Percentiles rank a stretch among this genome's conserved stretches.
phyloP scores from a whole-genome alignment of 192 early-diverging fungal genomes.

The Coemansia sp. region DNA sequence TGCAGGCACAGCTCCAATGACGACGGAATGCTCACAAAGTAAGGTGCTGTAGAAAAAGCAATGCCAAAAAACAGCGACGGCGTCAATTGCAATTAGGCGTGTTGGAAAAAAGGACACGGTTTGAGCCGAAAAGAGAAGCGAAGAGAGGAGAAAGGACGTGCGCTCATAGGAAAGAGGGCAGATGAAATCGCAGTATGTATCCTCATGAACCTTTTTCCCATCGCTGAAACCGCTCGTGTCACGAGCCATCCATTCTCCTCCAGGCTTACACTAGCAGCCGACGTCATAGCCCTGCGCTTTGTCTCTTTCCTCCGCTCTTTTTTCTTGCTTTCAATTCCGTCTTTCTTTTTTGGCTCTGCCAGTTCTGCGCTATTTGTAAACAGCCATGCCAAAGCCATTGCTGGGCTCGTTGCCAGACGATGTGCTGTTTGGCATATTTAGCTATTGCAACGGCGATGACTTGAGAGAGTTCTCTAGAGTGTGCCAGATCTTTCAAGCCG shows the following conservation, averaged over 20 bases:
- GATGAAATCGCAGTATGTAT: background rate
- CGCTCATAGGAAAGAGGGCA: background rate
- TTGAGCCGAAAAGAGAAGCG: background rate
- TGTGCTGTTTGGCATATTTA: constrained; percentile 26
- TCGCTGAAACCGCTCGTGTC: background rate
- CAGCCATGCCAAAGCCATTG: background rate
- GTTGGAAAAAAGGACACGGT: background rate
- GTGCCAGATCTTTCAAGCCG: constrained; percentile 12
- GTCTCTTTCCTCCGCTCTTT: background rate
- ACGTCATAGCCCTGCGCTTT: constrained; percentile 5
- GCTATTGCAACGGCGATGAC: constrained; percentile 42
- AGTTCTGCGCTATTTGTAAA: background rate
- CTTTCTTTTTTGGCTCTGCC: constrained; percentile 4
- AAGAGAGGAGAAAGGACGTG: background rate
- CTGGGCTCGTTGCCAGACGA: constrained; percentile 22
- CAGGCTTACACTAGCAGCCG: background rate
- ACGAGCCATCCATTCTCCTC: background rate
- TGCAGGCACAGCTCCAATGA: background rate
- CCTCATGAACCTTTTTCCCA: background rate
- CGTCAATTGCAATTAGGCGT: background rate
- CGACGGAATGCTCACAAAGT: background rate
- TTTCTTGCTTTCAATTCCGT: background rate
- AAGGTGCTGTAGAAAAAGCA: background rate
- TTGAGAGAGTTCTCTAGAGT: constrained; percentile 22
- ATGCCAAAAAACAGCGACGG: background rate